A percentile compares a stretch with the other conserved stretches of the same genome.
These are phyloP conservation scores for Akanthomyces lecanii DNA, from an alignment of 2,329 filamentous ascomycete species.

Conservation along the genomic window DNA sequence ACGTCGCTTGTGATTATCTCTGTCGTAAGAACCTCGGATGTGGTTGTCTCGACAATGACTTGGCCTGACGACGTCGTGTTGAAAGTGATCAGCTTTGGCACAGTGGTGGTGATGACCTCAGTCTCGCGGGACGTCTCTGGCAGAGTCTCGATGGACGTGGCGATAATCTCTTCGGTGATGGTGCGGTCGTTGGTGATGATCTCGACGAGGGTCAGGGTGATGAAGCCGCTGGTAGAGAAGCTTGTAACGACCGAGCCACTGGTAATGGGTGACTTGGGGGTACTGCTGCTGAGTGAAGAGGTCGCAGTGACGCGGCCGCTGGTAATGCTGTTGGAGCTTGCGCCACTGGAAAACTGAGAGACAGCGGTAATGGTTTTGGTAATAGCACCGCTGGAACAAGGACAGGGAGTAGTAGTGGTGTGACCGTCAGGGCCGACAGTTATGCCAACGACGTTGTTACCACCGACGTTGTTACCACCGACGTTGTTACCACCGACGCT, in stretches of 20 bases:
- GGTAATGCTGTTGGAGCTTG: neutral
- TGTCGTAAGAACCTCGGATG: neutral
- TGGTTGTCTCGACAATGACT: neutral
- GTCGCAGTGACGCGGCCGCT: neutral
- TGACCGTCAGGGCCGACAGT: neutral
- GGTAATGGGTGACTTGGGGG: neutral
- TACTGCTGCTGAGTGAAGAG: too few species aligned
- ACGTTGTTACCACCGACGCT: neutral
- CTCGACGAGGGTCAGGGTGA: neutral
- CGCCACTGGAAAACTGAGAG: neutral
- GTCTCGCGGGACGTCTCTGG: neutral
- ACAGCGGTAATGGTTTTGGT: neutral
- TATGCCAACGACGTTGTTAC: too few species aligned
- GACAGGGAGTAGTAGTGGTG: neutral
- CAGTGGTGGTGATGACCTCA: neutral
- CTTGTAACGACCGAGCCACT: neutral
- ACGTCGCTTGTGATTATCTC: neutral
- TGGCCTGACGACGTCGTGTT: neutral
- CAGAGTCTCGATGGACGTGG: neutral
- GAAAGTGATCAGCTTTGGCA: neutral
- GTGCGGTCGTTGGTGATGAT: neutral
- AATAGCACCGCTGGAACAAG: too few species aligned
- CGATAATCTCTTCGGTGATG: neutral
- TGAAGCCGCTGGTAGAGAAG: neutral
- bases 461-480: too few species aligned